A percentile compares a stretch with the other conserved stretches of the same genome.
These are phyloP conservation scores for Plasmodium berghei DNA, from an alignment of 169 alveolate species.

Conservation along the genomic window DNA sequence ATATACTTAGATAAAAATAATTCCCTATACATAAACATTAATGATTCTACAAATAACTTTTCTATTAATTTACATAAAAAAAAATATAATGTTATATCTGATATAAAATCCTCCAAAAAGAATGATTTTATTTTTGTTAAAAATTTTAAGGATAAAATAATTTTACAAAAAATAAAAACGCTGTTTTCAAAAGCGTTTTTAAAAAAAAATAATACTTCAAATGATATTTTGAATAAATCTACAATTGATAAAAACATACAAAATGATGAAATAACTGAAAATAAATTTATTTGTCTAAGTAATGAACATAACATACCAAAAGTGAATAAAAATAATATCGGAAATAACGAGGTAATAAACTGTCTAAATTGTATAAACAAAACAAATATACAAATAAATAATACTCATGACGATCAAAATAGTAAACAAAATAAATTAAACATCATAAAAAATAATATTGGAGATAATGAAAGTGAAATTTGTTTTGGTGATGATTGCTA, in stretches of 20 bases:
- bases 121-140: constrained; percentile 2
- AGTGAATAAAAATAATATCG: too few species aligned
- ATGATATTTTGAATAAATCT: background rate
- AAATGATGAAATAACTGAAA: too few species aligned
- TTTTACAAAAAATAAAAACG: constrained; percentile 34
- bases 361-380: background rate
- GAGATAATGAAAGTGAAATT: constrained; percentile 18
- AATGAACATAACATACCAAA: background rate
- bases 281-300: too few species aligned
- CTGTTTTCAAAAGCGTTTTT: constrained; percentile 22
- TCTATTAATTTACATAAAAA: constrained; percentile 21
- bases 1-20: constrained; percentile 25
- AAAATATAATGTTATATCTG: background rate
- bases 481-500: constrained; percentile 55
- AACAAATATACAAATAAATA: too few species aligned
- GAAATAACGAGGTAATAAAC: background rate
- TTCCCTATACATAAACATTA: constrained; percentile 28
- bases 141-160: constrained; percentile 5
- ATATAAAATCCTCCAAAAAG: background rate
- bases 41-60: constrained; percentile 27
- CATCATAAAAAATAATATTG: background rate
- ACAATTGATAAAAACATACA: background rate
- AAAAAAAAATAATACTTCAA: constrained; percentile 9
- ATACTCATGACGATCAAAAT: background rate
- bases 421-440: background rate